Percentiles rank a stretch among this genome's conserved stretches.
phyloP scores from a whole-genome alignment of 2,329 filamentous ascomycete species.

The Scopulariopsis brevicaulis region DNA sequence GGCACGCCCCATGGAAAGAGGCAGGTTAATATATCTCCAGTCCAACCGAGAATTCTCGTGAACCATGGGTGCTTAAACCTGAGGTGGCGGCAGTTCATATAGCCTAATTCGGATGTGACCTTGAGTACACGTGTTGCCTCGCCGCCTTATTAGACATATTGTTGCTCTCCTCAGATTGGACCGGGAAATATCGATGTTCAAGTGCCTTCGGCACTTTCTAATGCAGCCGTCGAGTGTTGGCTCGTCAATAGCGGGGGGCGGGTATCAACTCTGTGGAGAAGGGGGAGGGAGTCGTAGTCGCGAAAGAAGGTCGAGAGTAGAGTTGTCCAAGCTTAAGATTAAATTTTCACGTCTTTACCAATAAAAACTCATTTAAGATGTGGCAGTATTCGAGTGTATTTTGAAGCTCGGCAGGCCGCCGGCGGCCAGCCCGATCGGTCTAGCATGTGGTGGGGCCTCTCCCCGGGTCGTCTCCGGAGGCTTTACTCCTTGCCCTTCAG shows the following conservation, averaged over 20 bases:
- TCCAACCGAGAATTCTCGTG: not conserved
- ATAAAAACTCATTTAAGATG: no score
- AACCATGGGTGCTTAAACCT: not conserved
- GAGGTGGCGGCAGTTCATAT: constrained; percentile 3
- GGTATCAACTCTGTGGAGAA: not conserved
- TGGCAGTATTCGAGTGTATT: no score
- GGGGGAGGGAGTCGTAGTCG: no score
- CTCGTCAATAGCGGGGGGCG: not conserved
- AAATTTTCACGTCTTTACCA: no score
- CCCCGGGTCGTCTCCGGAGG: no score
- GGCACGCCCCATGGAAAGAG: not conserved
- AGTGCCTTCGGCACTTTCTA: not conserved
- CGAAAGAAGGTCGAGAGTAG: no score
- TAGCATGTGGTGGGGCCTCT: no score
- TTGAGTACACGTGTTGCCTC: not conserved
- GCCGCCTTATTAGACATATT: not conserved
- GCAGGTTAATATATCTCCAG: not conserved
- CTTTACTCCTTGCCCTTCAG: no score
- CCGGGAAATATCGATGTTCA: not conserved
- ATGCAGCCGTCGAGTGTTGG: not conserved
- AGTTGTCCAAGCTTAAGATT: no score
- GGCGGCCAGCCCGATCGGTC: no score
- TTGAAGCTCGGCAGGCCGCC: no score
- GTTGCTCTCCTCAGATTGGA: not conserved
- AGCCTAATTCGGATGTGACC: not conserved